Base-by-base conservation (phyloP, 1,284 basidiomycete genomes). In the Clitocybe nebularis region DNA sequence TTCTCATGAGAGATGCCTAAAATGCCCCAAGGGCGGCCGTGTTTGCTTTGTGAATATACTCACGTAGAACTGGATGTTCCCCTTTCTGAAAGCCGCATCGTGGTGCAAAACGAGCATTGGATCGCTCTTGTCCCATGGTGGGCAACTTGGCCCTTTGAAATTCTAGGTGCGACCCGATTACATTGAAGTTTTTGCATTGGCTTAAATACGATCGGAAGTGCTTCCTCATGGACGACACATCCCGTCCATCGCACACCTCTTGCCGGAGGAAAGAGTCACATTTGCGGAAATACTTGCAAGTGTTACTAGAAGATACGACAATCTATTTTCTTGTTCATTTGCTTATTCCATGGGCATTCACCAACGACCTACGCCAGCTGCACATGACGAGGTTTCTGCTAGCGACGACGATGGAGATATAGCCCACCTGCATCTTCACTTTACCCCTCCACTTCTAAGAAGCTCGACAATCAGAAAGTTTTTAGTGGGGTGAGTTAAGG, bases 271-370 rank as follows among this genome's bases (percentile, higher is more conserved):
- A 64, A 78, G 73, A 48, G 44, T 50, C 0, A 67, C 81, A 5
- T 77, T 93, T 28, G 88, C 90, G 0, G 66, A 77, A 28, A 75
- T 85, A 10, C 61, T 89, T 21, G 82, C 78, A 19, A 66, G 67
- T 14, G 60, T 92, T 26, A 85, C 89, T 3, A 78, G 79, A 44
- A 77, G 83, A 45, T 93, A 92, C 57, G 92, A 94, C 61, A 93
- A 93, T 59, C 68, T 94, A 20, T 90, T 91, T 64, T 71, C 67
- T 8, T 89, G 88, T 59, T 89, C 90, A 0, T 97, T 97, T 66
- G 87, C 93, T 0, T 97, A 97, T 61, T 93, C 89, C n/a, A 95
- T 97, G 92, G 93, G 93, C 29, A 75, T 97, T 34, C 92, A 89
- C 63, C 94, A 90, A 63, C 76, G 79, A 3, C 88, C 90, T 1